A percentile compares a stretch with the other conserved stretches of the same genome.
Conservation (phyloP, 768 basidiomycete species). For the Hirschioporus abietinus region DNA sequence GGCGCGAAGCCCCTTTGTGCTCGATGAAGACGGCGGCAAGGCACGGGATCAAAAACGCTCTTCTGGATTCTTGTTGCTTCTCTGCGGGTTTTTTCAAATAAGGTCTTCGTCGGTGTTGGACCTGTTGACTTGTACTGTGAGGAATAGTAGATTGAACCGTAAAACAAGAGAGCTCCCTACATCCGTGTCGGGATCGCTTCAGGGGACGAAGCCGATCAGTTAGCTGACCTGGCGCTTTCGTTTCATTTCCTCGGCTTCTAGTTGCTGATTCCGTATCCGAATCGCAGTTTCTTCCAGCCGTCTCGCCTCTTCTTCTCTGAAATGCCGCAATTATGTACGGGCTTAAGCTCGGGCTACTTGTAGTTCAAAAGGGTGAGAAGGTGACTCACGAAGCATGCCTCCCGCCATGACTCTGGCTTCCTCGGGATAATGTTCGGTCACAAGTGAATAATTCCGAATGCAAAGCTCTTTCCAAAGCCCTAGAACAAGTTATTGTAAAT, state of each 20-base stretch:
- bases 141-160: conserved; percentile 9
- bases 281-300: conserved; percentile 59
- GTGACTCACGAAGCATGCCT: conserved; percentile 57
- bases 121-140: conserved; percentile 23
- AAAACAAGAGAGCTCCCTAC: conserved; percentile 32
- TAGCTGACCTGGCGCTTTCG: conserved; percentile 68
- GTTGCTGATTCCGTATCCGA: conserved; percentile 59
- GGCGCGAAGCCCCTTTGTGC: conserved; percentile 36
- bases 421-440: conserved; percentile 40
- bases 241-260: conserved; percentile 69
- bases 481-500: conserved; percentile 22
- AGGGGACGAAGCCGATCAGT: conserved; percentile 63
- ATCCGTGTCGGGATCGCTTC: conserved; percentile 52
- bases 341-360: conserved; percentile 6
- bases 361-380: conserved; percentile 1
- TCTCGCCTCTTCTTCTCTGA: conserved; percentile 54
- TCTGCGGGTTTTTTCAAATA: conserved; percentile 72
- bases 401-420: conserved; percentile 60
- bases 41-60: conserved; percentile 50
- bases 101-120: conserved; percentile 48
- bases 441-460: conserved; percentile 51
- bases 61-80: conserved; percentile 67
- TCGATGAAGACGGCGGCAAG: conserved; percentile 40
- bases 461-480: conserved; percentile 68
- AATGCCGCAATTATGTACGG: conserved; percentile 32